Percentiles rank a stretch among this genome's conserved stretches.
Conservation (phyloP, 2,329 filamentous ascomycete species). For the Mycosphaerelloides madeirae region DNA sequence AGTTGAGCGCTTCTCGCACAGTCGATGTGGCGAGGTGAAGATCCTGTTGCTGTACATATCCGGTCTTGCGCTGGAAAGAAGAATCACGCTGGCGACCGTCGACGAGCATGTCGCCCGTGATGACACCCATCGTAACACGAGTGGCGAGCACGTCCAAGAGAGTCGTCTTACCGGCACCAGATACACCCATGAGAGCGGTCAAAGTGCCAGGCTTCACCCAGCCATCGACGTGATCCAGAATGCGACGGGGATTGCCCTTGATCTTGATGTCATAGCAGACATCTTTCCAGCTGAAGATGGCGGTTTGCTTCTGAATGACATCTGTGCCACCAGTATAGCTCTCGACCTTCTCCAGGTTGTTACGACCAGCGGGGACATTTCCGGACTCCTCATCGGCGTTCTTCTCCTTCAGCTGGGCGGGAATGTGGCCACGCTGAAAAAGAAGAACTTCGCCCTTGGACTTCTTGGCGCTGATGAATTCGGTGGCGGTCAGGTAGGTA, state of each 20-base stretch:
- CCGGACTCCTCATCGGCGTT: constrained; percentile 34
- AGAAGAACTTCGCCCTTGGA: constrained; percentile 50
- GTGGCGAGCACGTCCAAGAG: constrained; percentile 81
- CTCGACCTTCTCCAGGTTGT: constrained; percentile 30
- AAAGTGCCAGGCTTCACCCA: constrained; percentile 92
- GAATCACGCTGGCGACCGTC: constrained; percentile 68
- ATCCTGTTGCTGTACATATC: constrained; percentile 91
- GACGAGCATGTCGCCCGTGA: constrained; percentile 81
- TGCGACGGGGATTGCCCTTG: constrained; percentile 67
- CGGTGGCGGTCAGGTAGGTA: constrained; percentile 42
- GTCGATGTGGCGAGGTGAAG: constrained; percentile 79
- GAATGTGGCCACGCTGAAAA: constrained; percentile 44
- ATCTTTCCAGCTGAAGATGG: constrained; percentile 80
- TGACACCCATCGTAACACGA: constrained; percentile 82
- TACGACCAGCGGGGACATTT: constrained; percentile 6
- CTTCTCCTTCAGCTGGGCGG: constrained; percentile 50
- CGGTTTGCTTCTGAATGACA: constrained; percentile 59
- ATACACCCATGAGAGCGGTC: constrained; percentile 86
- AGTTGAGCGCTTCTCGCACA: constrained; percentile 80
- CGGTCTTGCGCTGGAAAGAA: constrained; percentile 87
- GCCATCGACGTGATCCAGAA: constrained; percentile 81
- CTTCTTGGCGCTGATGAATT: constrained; percentile 46
- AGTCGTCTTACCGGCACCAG: constrained; percentile 91
- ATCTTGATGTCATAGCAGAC: constrained; percentile 78
- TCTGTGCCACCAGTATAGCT: constrained; percentile 38